Conservation (phyloP, 2,329 filamentous ascomycete genomes). For the Penicillium sp. region DNA sequence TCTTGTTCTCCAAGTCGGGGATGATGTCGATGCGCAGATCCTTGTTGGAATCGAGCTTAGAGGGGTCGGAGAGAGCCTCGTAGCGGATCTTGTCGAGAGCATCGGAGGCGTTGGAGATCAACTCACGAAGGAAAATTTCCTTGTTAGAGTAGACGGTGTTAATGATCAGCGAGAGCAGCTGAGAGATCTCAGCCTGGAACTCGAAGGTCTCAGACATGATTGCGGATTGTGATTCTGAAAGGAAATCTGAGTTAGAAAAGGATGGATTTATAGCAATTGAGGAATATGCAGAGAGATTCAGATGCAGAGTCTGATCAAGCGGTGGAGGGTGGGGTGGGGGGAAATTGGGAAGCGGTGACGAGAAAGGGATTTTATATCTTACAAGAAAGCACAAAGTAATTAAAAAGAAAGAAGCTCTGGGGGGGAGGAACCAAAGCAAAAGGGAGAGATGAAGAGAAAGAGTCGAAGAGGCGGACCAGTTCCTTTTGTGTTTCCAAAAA, state of each 20-base stretch:
- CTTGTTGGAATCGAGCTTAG: slow-evolving; percentile 95
- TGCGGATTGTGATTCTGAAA: slow-evolving; percentile 21
- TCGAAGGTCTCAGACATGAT: slow-evolving; percentile 97
- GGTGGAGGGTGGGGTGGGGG: slow-evolving; percentile 1
- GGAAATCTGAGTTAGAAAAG: not conserved
- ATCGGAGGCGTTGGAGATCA: slow-evolving; percentile 98
- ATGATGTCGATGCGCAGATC: slow-evolving; percentile 99
- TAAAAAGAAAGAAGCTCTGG: slow-evolving; percentile 22
- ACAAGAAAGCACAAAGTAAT: slow-evolving; percentile 13
- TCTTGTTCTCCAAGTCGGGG: slow-evolving; percentile 96
- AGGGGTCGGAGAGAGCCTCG: slow-evolving; percentile 93
- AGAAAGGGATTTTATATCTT: slow-evolving; percentile 13
- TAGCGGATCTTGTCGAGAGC: slow-evolving; percentile 99
- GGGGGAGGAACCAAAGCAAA: slow-evolving; percentile 22
- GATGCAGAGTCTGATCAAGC: slow-evolving; percentile 12
- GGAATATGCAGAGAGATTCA: not conserved
- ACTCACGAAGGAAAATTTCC: slow-evolving; percentile 98
- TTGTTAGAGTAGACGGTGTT: slow-evolving; percentile 99
- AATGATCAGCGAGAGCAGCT: slow-evolving; percentile 99
- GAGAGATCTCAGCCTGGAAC: slow-evolving; percentile 99
- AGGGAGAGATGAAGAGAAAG: slow-evolving; percentile 15
- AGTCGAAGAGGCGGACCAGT: slow-evolving; percentile 18
- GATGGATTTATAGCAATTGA: slow-evolving; percentile 4
- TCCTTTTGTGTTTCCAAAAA: slow-evolving; percentile 34
- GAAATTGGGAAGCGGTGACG: slow-evolving; percentile 13